Percentiles rank a stretch among this genome's conserved stretches.
Evolutionary conservation across 768 basidiomycete species (phyloP).

Genomic region (Lyophyllum atratum): DNA sequence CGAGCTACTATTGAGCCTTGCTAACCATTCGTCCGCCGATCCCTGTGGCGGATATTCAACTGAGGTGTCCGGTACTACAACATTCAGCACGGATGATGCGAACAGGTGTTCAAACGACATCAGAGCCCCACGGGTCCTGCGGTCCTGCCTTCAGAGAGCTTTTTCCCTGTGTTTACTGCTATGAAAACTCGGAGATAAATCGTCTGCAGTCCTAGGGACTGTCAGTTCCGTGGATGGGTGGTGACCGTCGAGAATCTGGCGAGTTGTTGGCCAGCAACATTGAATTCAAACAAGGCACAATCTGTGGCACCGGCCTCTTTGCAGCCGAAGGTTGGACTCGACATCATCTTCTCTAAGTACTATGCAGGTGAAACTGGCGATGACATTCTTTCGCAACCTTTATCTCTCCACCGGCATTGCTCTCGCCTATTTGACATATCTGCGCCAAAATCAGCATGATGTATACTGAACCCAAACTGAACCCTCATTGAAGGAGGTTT

Average conservation of each 20-base stretch:
- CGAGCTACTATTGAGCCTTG: conserved; percentile 38
- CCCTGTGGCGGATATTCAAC: conserved; percentile 56
- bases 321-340: not conserved
- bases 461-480: no score
- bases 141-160: not conserved
- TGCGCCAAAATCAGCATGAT: no score
- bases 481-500: no score
- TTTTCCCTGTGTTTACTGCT: not conserved
- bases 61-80: conserved; percentile 67
- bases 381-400: no score
- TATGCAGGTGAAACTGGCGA: no score
- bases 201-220: not conserved
- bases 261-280: not conserved
- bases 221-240: not conserved
- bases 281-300: not conserved
- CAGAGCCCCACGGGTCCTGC: not conserved
- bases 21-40: conserved; percentile 57
- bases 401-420: no score
- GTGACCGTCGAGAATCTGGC: not conserved
- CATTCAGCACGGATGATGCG: conserved; percentile 54
- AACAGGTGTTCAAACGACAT: conserved; percentile 67
- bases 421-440: no score
- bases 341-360: no score
- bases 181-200: not conserved
- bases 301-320: not conserved